Evolutionary conservation across 768 basidiomycete genomes (phyloP).

Genomic region (Hypholoma sublateritium): DNA sequence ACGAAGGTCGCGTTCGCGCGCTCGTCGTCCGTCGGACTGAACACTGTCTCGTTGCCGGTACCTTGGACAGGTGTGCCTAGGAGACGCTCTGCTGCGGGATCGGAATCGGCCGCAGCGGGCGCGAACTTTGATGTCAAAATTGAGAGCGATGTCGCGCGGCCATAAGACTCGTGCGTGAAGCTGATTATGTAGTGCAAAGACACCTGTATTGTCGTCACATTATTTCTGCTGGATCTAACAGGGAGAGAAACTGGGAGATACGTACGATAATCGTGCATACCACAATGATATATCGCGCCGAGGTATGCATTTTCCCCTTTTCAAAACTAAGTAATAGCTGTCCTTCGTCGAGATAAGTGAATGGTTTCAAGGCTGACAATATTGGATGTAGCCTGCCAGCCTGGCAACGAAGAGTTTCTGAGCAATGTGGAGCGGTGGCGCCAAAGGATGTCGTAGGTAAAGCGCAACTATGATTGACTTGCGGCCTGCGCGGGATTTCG

Average conservation of each 20-base stretch:
- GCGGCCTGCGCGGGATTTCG: too few species aligned
- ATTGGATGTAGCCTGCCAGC: too few species aligned
- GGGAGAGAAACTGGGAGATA: conserved; percentile 12
- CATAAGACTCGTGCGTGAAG: conserved; percentile 51
- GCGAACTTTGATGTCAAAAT: conserved; percentile 26
- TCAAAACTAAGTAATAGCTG: too few species aligned
- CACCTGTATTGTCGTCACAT: conserved; percentile 13
- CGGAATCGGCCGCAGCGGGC: background rate
- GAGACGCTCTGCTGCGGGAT: background rate
- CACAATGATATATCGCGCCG: conserved; percentile 32
- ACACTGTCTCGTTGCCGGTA: conserved; percentile 4
- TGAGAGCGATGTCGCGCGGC: conserved; percentile 44
- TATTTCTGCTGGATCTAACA: background rate
- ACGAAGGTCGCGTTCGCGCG: conserved; percentile 44
- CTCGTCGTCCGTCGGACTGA: conserved; percentile 10
- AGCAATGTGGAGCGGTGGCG: too few species aligned
- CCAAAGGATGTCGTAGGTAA: too few species aligned
- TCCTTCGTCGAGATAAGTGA: too few species aligned
- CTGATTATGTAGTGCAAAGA: conserved; percentile 48
- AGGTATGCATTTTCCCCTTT: conserved; percentile 25
- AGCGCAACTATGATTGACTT: too few species aligned
- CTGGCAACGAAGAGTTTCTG: too few species aligned
- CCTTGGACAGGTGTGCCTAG: conserved; percentile 24
- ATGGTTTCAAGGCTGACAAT: too few species aligned
- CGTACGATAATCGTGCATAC: conserved; percentile 33